Evolutionary conservation across 208 protist species (phyloP), one percentile per base, ranked within the genome.

Genomic region (Perkinsela sp.): DNA sequence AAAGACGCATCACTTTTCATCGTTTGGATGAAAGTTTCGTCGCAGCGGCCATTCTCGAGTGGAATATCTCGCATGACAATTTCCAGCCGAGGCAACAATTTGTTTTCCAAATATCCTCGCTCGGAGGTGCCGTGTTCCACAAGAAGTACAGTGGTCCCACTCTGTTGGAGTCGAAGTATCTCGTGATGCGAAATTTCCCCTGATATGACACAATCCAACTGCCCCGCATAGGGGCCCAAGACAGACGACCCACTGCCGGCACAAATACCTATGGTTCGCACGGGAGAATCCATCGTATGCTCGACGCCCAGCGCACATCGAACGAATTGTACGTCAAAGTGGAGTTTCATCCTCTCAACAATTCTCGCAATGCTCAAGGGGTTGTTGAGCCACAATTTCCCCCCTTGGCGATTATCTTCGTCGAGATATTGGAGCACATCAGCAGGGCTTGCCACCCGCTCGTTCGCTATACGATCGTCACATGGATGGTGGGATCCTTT

Each of bases 151-250:
- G 78, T 79, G 72, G 78, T 75, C n/a, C 80, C 81, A 16, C 73
- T 74, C n/a, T 79, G 80, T 32, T 74, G 83, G 16, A 86, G 84
- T 0, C 79, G 83, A 28, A 93, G 82, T 28, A 93, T 88, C 0
- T 95, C 90, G 71, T 95, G 90, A 69, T 95, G 90, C 0, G 82
- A 79, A 84, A 95, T 90, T 75, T 95, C 88, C 1, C 90, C 90
- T 1, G 78, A 86, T 28, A 92, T 48, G 31, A 90, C 77, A 1
- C 88, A 77, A 70, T 92, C 83, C 31, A 82, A 81, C 28, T 66
- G 68, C 1, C n/a, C 22, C 13, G 74, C 67, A 6, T 70, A 68
- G 48, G 86, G 73, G 29, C 76, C 72, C 68, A 93, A 86, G 16
- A 93, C 82, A 30, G 75, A 71, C 31, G 70, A 68, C 32, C 90